Evolutionary conservation across 345 rosid species (phyloP).

Genomic region (Carallia pectinifolia): DNA sequence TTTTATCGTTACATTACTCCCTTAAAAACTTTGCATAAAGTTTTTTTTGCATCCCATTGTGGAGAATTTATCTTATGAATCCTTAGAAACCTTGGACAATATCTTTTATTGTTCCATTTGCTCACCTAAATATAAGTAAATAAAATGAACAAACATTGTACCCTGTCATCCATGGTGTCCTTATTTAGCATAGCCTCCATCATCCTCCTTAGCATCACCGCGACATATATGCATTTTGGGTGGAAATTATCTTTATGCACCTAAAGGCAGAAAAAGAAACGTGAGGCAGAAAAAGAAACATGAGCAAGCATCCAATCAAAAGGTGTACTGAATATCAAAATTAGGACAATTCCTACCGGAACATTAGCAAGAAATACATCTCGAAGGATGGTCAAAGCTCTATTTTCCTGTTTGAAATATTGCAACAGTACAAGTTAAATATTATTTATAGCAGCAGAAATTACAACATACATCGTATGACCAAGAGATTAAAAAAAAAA

Average conservation of each 20-base stretch:
- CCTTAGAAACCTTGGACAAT: not conserved
- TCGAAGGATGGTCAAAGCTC: conserved; percentile 57
- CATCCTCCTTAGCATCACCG: conserved; percentile 91
- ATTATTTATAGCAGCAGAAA: not conserved
- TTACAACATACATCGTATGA: not conserved
- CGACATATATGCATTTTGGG: conserved; percentile 89
- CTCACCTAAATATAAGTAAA: not conserved
- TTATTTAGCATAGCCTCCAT: conserved; percentile 90
- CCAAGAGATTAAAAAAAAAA: not conserved
- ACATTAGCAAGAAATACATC: conserved; percentile 88
- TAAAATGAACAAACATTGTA: conserved; percentile 19
- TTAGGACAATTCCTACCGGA: conserved; percentile 51
- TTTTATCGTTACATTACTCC: no score
- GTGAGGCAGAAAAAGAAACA: conserved; percentile 20
- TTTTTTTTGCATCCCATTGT: no score
- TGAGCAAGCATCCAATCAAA: conserved; percentile 15
- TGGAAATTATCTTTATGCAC: conserved; percentile 64
- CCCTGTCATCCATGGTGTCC: conserved; percentile 99
- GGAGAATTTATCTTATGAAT: no score
- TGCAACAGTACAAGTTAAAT: not conserved
- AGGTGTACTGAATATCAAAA: conserved; percentile 1
- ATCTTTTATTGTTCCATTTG: not conserved
- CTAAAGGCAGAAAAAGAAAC: conserved; percentile 34
- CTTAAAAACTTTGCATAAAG: no score
- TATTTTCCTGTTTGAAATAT: conserved; percentile 52